A percentile compares a stretch with the other conserved stretches of the same genome.
Conservation (phyloP, 2,329 filamentous ascomycete species). For the Aureobasidium uvarum region DNA sequence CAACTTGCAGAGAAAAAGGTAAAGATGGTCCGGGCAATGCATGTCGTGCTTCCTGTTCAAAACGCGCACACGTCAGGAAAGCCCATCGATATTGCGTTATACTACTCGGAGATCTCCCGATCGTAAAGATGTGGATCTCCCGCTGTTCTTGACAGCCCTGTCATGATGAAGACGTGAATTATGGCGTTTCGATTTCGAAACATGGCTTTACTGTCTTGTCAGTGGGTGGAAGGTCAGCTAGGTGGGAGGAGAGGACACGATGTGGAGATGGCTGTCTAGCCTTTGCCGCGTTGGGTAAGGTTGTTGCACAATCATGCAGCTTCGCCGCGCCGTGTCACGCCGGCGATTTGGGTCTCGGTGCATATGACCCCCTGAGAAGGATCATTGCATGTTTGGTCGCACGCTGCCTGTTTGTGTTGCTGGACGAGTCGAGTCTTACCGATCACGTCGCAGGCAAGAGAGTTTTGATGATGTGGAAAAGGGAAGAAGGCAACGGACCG, state of each 20-base stretch:
- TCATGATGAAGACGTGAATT: slow-evolving; percentile 1
- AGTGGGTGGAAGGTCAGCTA: neutral
- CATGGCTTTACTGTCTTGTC: neutral
- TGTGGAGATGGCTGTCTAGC: slow-evolving; percentile 17
- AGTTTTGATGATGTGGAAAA: neutral
- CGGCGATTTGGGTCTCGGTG: slow-evolving; percentile 13
- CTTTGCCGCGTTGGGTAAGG: slow-evolving; percentile 20
- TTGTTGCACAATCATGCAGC: slow-evolving; percentile 23
- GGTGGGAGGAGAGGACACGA: slow-evolving; percentile 9
- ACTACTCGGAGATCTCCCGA: slow-evolving; percentile 1
- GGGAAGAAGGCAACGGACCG: slow-evolving; percentile 14
- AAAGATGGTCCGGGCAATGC: slow-evolving; percentile 19
- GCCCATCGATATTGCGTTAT: slow-evolving; percentile 17
- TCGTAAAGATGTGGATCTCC: slow-evolving; percentile 12
- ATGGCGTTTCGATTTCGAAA: slow-evolving; percentile 13
- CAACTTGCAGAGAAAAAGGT: slow-evolving; percentile 11
- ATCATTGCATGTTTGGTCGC: slow-evolving; percentile 17
- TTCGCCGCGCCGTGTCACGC: slow-evolving; percentile 22
- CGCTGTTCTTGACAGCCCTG: slow-evolving; percentile 1
- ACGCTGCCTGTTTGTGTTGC: slow-evolving; percentile 3
- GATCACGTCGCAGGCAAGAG: neutral
- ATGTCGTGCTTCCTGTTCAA: slow-evolving; percentile 11
- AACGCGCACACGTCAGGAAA: neutral
- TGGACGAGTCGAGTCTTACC: neutral
- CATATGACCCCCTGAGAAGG: slow-evolving; percentile 19